phyloP scores from a whole-genome alignment of 1,139 yeast genomes.

The Saccharomyces hybrid region DNA sequence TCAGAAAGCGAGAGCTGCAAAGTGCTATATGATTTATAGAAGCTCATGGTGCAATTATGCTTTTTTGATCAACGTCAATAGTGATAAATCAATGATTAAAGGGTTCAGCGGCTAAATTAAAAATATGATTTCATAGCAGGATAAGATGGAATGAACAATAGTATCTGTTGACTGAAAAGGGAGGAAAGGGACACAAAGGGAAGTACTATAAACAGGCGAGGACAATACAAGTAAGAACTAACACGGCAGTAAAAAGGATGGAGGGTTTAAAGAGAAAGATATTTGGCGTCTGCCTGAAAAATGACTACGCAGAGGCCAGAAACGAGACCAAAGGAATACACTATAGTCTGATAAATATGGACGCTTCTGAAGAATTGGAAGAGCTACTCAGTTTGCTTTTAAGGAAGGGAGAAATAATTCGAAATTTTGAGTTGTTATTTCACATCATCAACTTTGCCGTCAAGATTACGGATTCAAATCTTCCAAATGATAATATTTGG shows the following conservation, averaged over 20 bases:
- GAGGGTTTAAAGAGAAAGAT: not conserved
- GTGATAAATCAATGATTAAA: not conserved
- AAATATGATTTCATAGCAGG: not conserved
- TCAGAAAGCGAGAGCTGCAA: no score
- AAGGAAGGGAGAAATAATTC: not conserved
- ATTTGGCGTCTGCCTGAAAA: not conserved
- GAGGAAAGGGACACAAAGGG: not conserved
- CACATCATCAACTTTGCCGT: not conserved
- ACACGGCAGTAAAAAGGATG: not conserved
- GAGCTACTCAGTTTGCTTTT: not conserved
- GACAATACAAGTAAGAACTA: conserved; percentile 33
- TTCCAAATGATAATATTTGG: not conserved
- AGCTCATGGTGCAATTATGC: no score
- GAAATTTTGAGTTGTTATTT: not conserved
- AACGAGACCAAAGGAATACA: not conserved
- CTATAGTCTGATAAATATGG: not conserved
- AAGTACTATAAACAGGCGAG: not conserved
- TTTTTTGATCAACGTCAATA: not conserved
- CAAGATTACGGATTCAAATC: not conserved
- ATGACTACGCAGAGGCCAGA: not conserved
- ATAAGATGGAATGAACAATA: not conserved
- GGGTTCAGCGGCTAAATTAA: not conserved
- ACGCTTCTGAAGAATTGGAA: not conserved
- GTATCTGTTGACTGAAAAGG: no score
- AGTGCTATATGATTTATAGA: no score